Percentiles rank a stretch among this genome's conserved stretches.
phyloP scores from a whole-genome alignment of 331 rosid species.

The Acacia concinna region DNA sequence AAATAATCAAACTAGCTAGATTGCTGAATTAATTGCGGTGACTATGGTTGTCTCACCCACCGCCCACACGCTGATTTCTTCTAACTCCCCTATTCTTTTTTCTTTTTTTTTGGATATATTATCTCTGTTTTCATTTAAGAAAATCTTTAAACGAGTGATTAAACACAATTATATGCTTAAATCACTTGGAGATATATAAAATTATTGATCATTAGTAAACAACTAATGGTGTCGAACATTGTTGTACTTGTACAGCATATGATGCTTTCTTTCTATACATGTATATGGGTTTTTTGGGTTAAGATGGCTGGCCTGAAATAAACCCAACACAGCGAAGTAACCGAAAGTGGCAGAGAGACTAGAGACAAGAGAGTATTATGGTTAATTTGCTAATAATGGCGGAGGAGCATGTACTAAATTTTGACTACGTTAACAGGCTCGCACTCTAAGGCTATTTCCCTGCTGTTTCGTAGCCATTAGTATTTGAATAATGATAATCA shows the following conservation, averaged over 20 bases:
- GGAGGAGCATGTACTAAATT: slow-evolving; percentile 28
- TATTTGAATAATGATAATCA: slow-evolving; percentile 16
- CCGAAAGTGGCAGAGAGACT: slow-evolving; percentile 7
- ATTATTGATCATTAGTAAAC: neutral
- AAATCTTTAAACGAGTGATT: neutral
- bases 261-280: neutral
- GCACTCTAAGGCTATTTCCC: neutral
- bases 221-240: neutral
- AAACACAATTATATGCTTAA: neutral
- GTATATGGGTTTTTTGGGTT: slow-evolving; percentile 28
- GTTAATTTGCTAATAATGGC: neutral
- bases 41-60: neutral
- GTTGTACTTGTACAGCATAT: slow-evolving; percentile 40
- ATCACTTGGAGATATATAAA: neutral
- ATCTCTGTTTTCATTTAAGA: neutral
- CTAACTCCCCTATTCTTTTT: neutral
- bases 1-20: slow-evolving; percentile 1
- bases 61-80: slow-evolving; percentile 36
- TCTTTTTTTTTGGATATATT: too few relatives aligned
- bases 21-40: neutral
- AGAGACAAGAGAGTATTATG: slow-evolving; percentile 1
- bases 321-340: slow-evolving; percentile 12
- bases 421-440: slow-evolving; percentile 23
- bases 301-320: slow-evolving; percentile 18
- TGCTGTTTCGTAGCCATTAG: neutral